Percentiles rank a stretch among this genome's conserved stretches.
phyloP scores from a whole-genome alignment of 768 basidiomycete species.

The Serendipita indica region DNA sequence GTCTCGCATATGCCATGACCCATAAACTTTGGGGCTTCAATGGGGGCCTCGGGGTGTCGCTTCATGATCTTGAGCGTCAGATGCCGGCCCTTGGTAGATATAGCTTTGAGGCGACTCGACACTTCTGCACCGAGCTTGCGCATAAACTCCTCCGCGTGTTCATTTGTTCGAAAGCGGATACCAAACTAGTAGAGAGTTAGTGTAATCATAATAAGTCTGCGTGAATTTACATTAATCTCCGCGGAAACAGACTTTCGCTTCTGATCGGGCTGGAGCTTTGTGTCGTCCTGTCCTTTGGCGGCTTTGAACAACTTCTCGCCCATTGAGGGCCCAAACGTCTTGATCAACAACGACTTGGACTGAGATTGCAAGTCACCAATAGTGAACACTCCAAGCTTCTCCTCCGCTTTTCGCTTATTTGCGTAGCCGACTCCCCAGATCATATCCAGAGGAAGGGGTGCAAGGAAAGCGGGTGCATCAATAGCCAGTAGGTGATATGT shows the following conservation, averaged over 20 bases:
- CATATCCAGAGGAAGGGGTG: constrained; percentile 58
- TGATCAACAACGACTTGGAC: constrained; percentile 49
- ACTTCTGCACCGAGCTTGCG: constrained; percentile 67
- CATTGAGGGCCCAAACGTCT: constrained; percentile 59
- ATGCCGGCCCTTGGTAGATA: constrained; percentile 54
- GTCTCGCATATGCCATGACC: constrained; percentile 79
- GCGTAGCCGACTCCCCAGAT: constrained; percentile 79
- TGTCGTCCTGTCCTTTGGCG: constrained; percentile 69
- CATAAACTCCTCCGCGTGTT: constrained; percentile 69
- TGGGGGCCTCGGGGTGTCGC: constrained; percentile 68
- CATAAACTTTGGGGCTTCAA: constrained; percentile 89
- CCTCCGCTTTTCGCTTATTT: constrained; percentile 58
- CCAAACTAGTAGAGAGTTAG: constrained; percentile 50
- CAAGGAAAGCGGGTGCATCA: constrained; percentile 40
- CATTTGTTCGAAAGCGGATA: constrained; percentile 74
- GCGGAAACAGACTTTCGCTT: constrained; percentile 83
- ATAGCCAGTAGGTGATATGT: constrained; percentile 55
- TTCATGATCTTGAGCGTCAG: constrained; percentile 83
- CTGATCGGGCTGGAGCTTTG: constrained; percentile 67
- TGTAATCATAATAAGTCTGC: not conserved
- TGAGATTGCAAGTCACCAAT: constrained; percentile 54
- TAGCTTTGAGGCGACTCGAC: constrained; percentile 47
- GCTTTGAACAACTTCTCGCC: constrained; percentile 80
- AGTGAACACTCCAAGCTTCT: constrained; percentile 57
- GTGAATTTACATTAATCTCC: constrained; percentile 72